These are phyloP conservation scores for Fusarium nelsonii DNA, from an alignment of 2,329 filamentous ascomycete species.

Conservation along the genomic window DNA sequence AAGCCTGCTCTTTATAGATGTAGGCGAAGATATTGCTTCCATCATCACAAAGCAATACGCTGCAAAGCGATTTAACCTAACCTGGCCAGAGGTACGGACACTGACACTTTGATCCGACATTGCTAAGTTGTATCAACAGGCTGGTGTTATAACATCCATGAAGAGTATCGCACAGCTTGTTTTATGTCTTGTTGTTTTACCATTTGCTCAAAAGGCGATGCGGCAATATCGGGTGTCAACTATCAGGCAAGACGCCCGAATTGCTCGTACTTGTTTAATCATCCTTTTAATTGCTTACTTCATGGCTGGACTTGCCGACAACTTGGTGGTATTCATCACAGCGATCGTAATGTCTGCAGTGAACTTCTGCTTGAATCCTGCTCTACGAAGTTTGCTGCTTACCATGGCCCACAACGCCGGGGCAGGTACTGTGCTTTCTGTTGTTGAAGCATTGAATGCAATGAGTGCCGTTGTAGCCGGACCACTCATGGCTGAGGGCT, in stretches of 20 bases:
- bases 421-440: constrained; percentile 5
- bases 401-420: not conserved
- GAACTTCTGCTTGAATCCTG: constrained; percentile 5
- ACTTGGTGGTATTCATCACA: not conserved
- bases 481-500: constrained; percentile 1
- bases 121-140: not conserved
- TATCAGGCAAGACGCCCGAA: constrained; percentile 1
- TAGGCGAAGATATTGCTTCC: not conserved
- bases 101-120: not conserved
- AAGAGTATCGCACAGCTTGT: not conserved
- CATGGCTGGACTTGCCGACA: constrained; percentile 2
- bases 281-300: constrained; percentile 1
- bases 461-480: not conserved
- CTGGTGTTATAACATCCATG: not conserved
- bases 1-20: not conserved
- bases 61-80: not conserved
- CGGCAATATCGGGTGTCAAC: not conserved
- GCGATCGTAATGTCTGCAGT: not conserved
- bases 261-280: not conserved
- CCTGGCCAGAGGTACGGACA: constrained; percentile 3
- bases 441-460: not conserved
- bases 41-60: constrained; percentile 8
- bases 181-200: not conserved
- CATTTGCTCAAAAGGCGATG: constrained; percentile 1
- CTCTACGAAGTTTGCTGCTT: not conserved